These are phyloP conservation scores for Laguncularia racemosa DNA, from an alignment of 345 rosid genomes.

Conservation along the genomic window DNA sequence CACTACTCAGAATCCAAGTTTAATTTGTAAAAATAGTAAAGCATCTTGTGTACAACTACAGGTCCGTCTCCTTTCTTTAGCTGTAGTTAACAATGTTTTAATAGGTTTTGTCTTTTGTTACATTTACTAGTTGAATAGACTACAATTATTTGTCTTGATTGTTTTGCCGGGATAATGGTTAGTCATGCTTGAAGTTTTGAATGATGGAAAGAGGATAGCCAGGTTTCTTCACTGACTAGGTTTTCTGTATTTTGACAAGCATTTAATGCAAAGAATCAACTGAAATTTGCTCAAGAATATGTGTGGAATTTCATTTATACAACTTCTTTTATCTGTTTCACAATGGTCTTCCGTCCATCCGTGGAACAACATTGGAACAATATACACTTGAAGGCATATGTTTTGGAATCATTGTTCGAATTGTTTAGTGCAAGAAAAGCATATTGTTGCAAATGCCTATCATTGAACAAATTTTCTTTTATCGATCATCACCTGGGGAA, in stretches of 20 bases:
- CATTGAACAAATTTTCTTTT: background rate
- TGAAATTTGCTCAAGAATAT: too few relatives aligned
- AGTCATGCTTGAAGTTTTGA: too few relatives aligned
- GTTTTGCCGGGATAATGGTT: background rate
- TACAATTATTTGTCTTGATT: background rate
- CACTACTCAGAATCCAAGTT: slow-evolving; percentile 6
- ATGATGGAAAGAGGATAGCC: too few relatives aligned
- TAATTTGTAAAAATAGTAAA: slow-evolving; percentile 9
- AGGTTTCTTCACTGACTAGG: too few relatives aligned
- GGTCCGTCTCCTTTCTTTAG: slow-evolving; percentile 19
- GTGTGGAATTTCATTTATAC: too few relatives aligned
- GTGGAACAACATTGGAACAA: too few relatives aligned
- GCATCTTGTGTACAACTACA: slow-evolving; percentile 40
- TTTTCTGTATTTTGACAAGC: too few relatives aligned
- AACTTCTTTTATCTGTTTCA: too few relatives aligned
- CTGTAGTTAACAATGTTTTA: background rate
- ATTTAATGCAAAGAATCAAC: too few relatives aligned
- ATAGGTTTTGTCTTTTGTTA: background rate
- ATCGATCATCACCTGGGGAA: background rate
- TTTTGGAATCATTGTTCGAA: too few relatives aligned
- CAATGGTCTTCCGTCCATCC: too few relatives aligned
- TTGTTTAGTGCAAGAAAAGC: background rate
- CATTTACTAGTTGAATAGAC: background rate
- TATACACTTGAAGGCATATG: too few relatives aligned
- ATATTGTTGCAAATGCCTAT: background rate